These are phyloP conservation scores for Termitomyces sp. DNA, from an alignment of 768 basidiomycete genomes.

Conservation along the genomic window DNA sequence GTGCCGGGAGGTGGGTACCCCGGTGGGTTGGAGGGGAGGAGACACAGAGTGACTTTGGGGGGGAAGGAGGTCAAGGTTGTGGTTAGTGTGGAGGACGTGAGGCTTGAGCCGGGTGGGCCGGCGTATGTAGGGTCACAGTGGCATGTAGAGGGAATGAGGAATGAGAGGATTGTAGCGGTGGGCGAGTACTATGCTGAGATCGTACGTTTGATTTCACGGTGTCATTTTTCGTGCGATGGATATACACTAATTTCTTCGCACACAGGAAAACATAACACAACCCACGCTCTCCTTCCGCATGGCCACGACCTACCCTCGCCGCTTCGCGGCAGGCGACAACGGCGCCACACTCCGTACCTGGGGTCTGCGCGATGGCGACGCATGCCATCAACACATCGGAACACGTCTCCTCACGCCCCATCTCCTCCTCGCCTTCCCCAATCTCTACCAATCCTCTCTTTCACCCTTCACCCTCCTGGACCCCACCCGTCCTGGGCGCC, in stretches of 20 bases:
- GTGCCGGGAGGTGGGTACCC: constrained; percentile 35
- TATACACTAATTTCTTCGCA: not conserved
- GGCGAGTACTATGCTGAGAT: constrained; percentile 33
- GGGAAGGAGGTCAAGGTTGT: constrained; percentile 37
- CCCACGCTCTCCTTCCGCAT: constrained; percentile 39
- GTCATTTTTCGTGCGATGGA: too few species aligned
- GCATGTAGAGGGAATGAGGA: constrained; percentile 50
- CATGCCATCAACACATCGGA: constrained; percentile 44
- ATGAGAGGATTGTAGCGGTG: constrained; percentile 44
- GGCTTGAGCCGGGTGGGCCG: constrained; percentile 28
- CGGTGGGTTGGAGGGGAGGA: constrained; percentile 39
- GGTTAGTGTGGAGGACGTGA: constrained; percentile 32
- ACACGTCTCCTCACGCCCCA: constrained; percentile 28
- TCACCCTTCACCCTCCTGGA: constrained; percentile 34
- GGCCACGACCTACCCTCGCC: constrained; percentile 42
- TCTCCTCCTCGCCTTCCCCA: constrained; percentile 44
- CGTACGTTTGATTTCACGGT: constrained; percentile 22
- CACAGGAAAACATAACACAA: constrained; percentile 37
- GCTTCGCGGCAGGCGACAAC: constrained; percentile 36
- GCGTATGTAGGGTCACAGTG: constrained; percentile 30
- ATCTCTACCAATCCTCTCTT: constrained; percentile 47
- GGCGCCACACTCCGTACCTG: constrained; percentile 44
- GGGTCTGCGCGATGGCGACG: constrained; percentile 40
- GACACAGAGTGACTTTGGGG: constrained; percentile 29
- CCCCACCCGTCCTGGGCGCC: constrained; percentile 32